Evolutionary conservation across 2,329 filamentous ascomycete genomes (phyloP).

Genomic region (Aspergillus sp.): DNA sequence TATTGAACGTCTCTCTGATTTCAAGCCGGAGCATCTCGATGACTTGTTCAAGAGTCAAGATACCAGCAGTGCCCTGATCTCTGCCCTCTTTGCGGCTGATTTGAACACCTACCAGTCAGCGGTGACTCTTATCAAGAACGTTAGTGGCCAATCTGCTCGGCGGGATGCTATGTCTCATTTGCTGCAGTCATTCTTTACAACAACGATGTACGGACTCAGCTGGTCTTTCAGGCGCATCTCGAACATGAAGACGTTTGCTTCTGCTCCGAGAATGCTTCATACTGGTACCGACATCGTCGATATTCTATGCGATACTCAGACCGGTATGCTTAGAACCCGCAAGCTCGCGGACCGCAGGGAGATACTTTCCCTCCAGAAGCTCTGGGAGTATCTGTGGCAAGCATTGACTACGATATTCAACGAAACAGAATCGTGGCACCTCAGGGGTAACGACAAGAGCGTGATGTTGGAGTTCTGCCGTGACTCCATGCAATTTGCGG

Average conservation of each 20-base stretch:
- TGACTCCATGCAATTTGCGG: conserved; percentile 89
- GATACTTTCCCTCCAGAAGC: conserved; percentile 59
- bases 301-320: conserved; percentile 57
- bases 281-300: conserved; percentile 57
- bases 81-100: conserved; percentile 74
- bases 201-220: conserved; percentile 51
- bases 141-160: conserved; percentile 62
- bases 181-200: conserved; percentile 50
- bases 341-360: conserved; percentile 54
- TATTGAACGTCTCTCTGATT: conserved; percentile 71
- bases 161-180: conserved; percentile 56
- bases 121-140: conserved; percentile 72
- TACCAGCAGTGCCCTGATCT: conserved; percentile 67
- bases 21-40: conserved; percentile 62
- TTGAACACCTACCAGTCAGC: conserved; percentile 71
- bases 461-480: conserved; percentile 89
- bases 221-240: conserved; percentile 51
- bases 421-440: conserved; percentile 77
- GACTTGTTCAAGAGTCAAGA: conserved; percentile 61
- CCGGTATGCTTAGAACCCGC: conserved; percentile 54
- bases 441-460: conserved; percentile 59
- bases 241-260: conserved; percentile 52
- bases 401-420: conserved; percentile 73
- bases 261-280: conserved; percentile 55
- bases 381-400: conserved; percentile 83